Percentiles rank a stretch among this genome's conserved stretches.
Evolutionary conservation across 352 stramenopile genomes (phyloP).

Genomic region (Blastocystis sp.): DNA sequence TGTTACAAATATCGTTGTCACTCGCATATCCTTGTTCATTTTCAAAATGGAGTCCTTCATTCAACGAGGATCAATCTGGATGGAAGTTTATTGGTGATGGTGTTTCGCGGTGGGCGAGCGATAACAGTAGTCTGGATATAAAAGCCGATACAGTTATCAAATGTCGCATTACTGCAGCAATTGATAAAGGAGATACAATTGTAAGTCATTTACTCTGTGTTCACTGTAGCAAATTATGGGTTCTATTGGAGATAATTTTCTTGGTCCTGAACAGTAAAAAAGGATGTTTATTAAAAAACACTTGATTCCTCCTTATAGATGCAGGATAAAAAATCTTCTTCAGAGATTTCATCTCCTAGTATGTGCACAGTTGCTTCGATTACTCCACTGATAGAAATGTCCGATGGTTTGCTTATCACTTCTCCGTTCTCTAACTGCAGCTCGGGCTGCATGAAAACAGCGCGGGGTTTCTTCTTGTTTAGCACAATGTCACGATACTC

Average conservation of each 20-base stretch:
- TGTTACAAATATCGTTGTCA: background rate
- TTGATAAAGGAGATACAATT: background rate
- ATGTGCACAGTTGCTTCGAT: slow-evolving; percentile 31
- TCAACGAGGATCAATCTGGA: background rate
- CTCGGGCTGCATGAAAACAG: slow-evolving; percentile 63
- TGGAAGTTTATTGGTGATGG: slow-evolving; percentile 24
- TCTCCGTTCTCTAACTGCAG: slow-evolving; percentile 28
- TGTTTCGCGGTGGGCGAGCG: background rate
- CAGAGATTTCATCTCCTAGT: slow-evolving; percentile 16
- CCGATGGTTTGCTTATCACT: background rate
- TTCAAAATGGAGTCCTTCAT: background rate
- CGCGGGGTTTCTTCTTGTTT: slow-evolving; percentile 61
- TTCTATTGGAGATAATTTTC: slow-evolving; percentile 32
- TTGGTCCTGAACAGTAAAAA: background rate
- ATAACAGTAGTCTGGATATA: background rate
- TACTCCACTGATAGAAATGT: slow-evolving; percentile 28
- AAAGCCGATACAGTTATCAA: slow-evolving; percentile 32
- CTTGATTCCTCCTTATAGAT: background rate
- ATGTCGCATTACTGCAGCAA: slow-evolving; percentile 19
- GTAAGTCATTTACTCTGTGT: background rate
- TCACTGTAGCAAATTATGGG: background rate
- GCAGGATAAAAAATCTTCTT: slow-evolving; percentile 25
- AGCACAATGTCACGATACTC: slow-evolving; percentile 61
- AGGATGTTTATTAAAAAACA: background rate
- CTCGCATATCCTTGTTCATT: slow-evolving; percentile 24